phyloP scores from a whole-genome alignment of 2,329 filamentous ascomycete species.

The Colletotrichum eremochloae region DNA sequence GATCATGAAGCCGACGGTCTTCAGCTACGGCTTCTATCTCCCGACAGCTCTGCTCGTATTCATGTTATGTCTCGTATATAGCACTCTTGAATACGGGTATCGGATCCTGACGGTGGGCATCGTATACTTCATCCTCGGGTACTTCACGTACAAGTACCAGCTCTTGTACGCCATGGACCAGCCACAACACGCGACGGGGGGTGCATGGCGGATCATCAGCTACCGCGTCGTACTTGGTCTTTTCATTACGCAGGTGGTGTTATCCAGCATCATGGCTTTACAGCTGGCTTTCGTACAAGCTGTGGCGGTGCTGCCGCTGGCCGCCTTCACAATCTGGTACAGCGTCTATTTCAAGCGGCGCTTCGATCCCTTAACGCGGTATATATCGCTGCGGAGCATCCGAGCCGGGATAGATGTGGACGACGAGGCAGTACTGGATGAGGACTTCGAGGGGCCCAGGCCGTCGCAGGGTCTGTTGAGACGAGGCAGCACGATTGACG shows the following conservation, averaged over 20 bases:
- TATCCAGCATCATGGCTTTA: slow-evolving; percentile 87
- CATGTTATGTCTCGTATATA: slow-evolving; percentile 96
- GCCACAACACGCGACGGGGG: slow-evolving; percentile 91
- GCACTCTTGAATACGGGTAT: slow-evolving; percentile 84
- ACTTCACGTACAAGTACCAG: slow-evolving; percentile 97
- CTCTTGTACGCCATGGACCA: slow-evolving; percentile 98
- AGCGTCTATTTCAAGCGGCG: slow-evolving; percentile 83
- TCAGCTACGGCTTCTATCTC: slow-evolving; percentile 96
- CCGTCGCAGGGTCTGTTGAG: slow-evolving; percentile 59
- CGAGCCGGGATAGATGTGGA: slow-evolving; percentile 64
- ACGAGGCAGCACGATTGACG: slow-evolving; percentile 77
- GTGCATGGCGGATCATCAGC: slow-evolving; percentile 97
- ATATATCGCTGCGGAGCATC: slow-evolving; percentile 92
- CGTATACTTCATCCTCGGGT: slow-evolving; percentile 85
- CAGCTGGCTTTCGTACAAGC: slow-evolving; percentile 80
- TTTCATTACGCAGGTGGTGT: slow-evolving; percentile 89
- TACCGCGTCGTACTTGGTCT: slow-evolving; percentile 89
- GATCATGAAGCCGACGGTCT: slow-evolving; percentile 83
- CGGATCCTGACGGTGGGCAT: slow-evolving; percentile 85
- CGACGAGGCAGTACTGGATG: slow-evolving; percentile 51
- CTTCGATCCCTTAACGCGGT: slow-evolving; percentile 90
- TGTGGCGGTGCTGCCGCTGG: slow-evolving; percentile 79
- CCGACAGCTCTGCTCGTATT: slow-evolving; percentile 93
- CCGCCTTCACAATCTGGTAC: slow-evolving; percentile 89
- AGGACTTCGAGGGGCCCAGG: slow-evolving; percentile 53